Conservation (phyloP, 83 land plant genomes). For the Diphasiastrum complanatum region DNA sequence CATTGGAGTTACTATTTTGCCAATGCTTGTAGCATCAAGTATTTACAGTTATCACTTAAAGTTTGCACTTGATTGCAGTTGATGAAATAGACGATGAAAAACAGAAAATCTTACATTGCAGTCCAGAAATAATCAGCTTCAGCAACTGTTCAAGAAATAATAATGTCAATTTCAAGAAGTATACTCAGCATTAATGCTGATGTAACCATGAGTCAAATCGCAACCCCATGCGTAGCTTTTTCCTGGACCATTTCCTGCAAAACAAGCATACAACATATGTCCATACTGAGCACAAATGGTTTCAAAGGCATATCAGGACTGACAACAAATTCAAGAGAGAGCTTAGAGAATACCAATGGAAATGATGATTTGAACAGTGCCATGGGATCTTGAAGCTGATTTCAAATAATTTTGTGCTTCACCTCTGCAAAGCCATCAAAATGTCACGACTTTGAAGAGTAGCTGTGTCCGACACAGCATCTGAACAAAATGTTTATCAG, state of each 20-base stretch:
- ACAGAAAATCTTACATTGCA: no score
- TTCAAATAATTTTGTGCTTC: conserved; percentile 64
- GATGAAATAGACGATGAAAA: no score
- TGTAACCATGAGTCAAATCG: conserved; percentile 91
- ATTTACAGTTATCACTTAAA: no score
- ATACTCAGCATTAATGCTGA: conserved; percentile 95
- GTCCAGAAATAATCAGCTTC: no score
- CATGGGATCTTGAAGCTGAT: conserved; percentile 68
- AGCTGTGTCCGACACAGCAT: neutral
- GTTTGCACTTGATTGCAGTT: no score
- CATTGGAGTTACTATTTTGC: no score
- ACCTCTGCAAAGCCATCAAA: conserved; percentile 34
- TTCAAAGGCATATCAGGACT: neutral
- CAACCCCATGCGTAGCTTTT: conserved; percentile 89
- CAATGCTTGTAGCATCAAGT: no score
- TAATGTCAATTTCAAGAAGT: no score
- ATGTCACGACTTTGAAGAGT: neutral
- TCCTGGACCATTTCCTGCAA: conserved; percentile 65
- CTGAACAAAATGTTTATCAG: neutral
- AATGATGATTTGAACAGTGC: conserved; percentile 54
- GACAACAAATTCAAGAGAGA: neutral
- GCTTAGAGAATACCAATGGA: conserved; percentile 53
- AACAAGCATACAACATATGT: neutral
- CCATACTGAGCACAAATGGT: neutral
- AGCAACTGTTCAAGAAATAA: no score